phyloP scores from a whole-genome alignment of 306 rosid species.

The Begonia masoniana region DNA sequence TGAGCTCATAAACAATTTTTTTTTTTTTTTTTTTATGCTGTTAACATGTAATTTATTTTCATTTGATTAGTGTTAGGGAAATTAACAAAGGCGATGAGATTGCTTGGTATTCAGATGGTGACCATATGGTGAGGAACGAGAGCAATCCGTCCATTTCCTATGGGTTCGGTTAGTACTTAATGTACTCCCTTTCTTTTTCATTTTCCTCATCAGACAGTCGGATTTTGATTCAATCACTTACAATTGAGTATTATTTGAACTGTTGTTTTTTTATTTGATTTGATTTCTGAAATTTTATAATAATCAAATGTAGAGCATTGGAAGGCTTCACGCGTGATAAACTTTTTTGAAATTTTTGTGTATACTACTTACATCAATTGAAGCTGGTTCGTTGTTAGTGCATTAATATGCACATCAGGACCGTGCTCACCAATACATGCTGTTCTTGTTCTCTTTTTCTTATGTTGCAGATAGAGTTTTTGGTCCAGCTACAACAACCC shows the following conservation, averaged over 20 bases:
- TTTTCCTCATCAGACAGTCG: no score
- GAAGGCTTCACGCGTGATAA: not conserved
- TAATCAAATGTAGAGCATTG: no score
- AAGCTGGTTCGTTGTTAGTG: not conserved
- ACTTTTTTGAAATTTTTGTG: not conserved
- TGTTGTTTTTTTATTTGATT: not conserved
- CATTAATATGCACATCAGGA: not conserved
- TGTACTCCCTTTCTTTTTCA: not conserved
- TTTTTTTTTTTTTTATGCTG: not conserved
- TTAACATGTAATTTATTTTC: not conserved
- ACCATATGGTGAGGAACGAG: constrained; percentile 55
- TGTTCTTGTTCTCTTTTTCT: constrained; percentile 1
- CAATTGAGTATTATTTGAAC: not conserved
- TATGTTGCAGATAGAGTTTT: constrained; percentile 30
- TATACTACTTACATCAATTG: not conserved
- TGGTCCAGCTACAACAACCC: constrained; percentile 46
- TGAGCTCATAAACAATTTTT: not conserved
- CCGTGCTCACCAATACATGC: not conserved
- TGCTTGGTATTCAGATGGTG: constrained; percentile 89
- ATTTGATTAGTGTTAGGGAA: constrained; percentile 48
- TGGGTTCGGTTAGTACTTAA: constrained; percentile 53
- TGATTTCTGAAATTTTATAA: constrained; percentile 1
- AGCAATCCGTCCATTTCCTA: constrained; percentile 46
- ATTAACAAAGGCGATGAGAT: constrained; percentile 71
- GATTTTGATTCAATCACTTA: no score